These are phyloP conservation scores for Psilocybe tampanensis DNA, from an alignment of 768 basidiomycete genomes.

Conservation along the genomic window DNA sequence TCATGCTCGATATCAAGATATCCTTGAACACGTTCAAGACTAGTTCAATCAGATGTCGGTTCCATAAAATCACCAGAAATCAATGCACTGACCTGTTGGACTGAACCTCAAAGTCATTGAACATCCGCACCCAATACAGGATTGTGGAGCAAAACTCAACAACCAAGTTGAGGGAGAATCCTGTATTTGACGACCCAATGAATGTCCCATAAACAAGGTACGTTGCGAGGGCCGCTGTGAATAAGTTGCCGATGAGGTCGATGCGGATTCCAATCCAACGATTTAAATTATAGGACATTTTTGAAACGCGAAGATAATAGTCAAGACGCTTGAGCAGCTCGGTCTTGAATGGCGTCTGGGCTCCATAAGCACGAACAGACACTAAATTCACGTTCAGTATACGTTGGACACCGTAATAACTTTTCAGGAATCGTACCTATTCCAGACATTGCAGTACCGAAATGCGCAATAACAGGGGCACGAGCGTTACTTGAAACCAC, in stretches of 20 bases:
- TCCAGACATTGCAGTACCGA: conserved; percentile 48
- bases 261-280: conserved; percentile 51
- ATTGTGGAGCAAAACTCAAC: conserved; percentile 58
- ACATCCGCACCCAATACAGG: conserved; percentile 45
- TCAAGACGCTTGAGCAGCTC: conserved; percentile 54
- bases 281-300: conserved; percentile 52
- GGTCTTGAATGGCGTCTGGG: conserved; percentile 47
- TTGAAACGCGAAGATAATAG: conserved; percentile 44
- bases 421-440: conserved; percentile 36
- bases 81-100: conserved; percentile 22
- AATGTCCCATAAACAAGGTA: conserved; percentile 52
- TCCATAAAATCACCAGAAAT: not conserved
- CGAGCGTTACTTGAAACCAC: conserved; percentile 16
- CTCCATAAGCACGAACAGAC: conserved; percentile 66
- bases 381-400: conserved; percentile 22
- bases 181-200: conserved; percentile 42
- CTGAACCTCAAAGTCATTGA: conserved; percentile 46
- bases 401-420: not conserved
- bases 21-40: conserved; percentile 71
- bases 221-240: conserved; percentile 53
- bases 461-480: conserved; percentile 19
- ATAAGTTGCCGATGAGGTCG: conserved; percentile 56
- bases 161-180: conserved; percentile 60
- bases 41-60: conserved; percentile 9
- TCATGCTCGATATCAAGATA: conserved; percentile 66